Percentiles rank a stretch among this genome's conserved stretches.
These are phyloP conservation scores for Naganishia vaughanmartiniae DNA, from an alignment of 768 basidiomycete species.

Conservation along the genomic window DNA sequence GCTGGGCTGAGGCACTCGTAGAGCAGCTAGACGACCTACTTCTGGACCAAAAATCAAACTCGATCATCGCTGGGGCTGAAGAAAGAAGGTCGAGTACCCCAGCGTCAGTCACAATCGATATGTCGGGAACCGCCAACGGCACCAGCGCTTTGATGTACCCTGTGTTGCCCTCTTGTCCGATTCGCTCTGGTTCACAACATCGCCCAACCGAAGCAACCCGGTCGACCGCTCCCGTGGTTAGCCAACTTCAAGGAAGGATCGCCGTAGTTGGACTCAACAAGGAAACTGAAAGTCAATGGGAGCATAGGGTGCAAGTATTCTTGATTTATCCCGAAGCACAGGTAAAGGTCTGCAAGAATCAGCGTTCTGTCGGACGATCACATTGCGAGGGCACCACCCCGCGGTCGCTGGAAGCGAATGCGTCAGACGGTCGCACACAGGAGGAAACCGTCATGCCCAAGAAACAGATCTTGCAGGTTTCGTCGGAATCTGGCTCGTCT, in stretches of 20 bases:
- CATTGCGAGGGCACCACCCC: background rate
- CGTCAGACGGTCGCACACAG: background rate
- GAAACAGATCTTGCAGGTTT: background rate
- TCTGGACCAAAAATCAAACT: background rate
- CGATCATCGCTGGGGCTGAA: background rate
- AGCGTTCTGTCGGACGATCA: background rate
- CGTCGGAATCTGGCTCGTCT: background rate
- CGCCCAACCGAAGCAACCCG: background rate
- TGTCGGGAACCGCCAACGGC: background rate
- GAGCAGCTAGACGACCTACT: background rate
- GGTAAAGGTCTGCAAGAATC: slow-evolving; percentile 10
- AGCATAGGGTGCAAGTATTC: slow-evolving; percentile 19
- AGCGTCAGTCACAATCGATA: background rate
- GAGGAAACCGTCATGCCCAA: background rate
- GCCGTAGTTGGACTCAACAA: slow-evolving; percentile 18
- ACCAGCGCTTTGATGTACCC: background rate
- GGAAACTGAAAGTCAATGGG: slow-evolving; percentile 20
- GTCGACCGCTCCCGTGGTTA: background rate
- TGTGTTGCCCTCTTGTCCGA: background rate
- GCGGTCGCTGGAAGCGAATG: background rate
- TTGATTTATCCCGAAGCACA: slow-evolving; percentile 13
- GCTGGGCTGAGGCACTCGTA: background rate
- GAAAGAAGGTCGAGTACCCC: background rate
- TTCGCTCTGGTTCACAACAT: background rate
- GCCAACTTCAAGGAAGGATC: background rate